These are phyloP conservation scores for Calamus simplicifolius DNA, from an alignment of 176 grass and related monocot genomes.

Conservation along the genomic window DNA sequence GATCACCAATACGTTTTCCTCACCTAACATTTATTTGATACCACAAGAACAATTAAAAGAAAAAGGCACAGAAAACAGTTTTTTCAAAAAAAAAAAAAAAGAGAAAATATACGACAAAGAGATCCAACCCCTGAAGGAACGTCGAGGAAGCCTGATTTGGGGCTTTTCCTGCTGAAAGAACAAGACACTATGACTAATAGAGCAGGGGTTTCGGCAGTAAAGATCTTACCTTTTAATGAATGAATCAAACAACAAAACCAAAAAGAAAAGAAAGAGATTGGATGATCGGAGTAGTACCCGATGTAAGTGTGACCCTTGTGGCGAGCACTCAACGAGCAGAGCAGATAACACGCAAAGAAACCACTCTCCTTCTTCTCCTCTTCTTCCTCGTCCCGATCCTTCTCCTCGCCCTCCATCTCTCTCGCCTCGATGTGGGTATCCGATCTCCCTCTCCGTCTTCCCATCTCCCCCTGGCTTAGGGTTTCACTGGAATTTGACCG, in stretches of 20 bases:
- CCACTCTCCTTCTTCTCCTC: slow-evolving; percentile 10
- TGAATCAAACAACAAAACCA: not conserved
- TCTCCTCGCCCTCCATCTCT: not conserved
- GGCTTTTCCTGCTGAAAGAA: too few relatives aligned
- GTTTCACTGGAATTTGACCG: too few relatives aligned
- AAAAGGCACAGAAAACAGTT: too few relatives aligned
- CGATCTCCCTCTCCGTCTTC: not conserved
- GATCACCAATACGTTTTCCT: too few relatives aligned
- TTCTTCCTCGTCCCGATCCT: not conserved
- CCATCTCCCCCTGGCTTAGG: not conserved
- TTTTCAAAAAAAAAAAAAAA: too few relatives aligned
- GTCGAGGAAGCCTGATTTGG: too few relatives aligned
- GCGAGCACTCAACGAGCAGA: slow-evolving; percentile 64
- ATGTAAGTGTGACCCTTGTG: slow-evolving; percentile 75
- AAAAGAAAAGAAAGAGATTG: not conserved
- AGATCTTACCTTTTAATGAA: not conserved
- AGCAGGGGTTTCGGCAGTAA: too few relatives aligned
- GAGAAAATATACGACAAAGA: too few relatives aligned
- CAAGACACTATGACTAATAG: too few relatives aligned
- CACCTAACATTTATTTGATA: too few relatives aligned
- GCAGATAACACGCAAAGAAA: slow-evolving; percentile 93
- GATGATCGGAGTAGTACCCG: slow-evolving; percentile 25
- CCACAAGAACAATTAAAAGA: too few relatives aligned
- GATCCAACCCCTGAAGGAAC: too few relatives aligned
- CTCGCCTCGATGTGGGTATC: not conserved